Conservation (phyloP, 768 basidiomycete species). For the Calocybe gangraenosa region DNA sequence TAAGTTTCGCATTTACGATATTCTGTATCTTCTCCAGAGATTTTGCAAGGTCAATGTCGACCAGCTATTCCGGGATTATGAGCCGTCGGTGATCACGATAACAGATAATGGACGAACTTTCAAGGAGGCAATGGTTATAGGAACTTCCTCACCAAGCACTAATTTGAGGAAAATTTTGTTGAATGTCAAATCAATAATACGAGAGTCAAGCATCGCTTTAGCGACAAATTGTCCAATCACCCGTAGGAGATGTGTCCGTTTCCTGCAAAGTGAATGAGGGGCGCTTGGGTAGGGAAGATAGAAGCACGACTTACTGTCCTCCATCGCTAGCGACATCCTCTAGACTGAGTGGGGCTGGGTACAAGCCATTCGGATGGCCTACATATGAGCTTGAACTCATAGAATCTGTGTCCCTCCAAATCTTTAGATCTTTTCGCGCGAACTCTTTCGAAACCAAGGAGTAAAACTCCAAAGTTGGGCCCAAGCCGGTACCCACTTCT, state of each 20-base stretch:
- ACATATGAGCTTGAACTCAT: constrained; percentile 65
- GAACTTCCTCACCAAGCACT: constrained; percentile 82
- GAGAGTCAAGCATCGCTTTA: constrained; percentile 94
- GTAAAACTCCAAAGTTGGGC: constrained; percentile 98
- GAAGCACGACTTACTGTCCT: constrained; percentile 54
- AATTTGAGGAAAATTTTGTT: constrained; percentile 95
- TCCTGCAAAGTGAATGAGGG: constrained; percentile 38
- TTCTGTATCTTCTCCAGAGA: constrained; percentile 78
- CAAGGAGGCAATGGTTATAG: constrained; percentile 77
- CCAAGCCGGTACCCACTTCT: constrained; percentile 96
- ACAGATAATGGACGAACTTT: constrained; percentile 44
- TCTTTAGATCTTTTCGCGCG: constrained; percentile 78
- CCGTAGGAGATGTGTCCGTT: constrained; percentile 80
- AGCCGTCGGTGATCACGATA: neutral
- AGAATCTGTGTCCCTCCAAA: constrained; percentile 88
- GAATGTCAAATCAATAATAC: constrained; percentile 94
- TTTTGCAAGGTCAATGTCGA: constrained; percentile 82
- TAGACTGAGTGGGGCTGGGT: constrained; percentile 75
- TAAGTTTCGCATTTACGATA: constrained; percentile 47
- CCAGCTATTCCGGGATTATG: constrained; percentile 44
- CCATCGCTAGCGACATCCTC: constrained; percentile 70
- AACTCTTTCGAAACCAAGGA: constrained; percentile 96
- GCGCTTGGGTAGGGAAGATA: neutral
- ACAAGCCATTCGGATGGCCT: constrained; percentile 79
- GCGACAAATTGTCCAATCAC: constrained; percentile 96